Conservation (phyloP, 257 asterid genomes). For the Solanum chilense region DNA sequence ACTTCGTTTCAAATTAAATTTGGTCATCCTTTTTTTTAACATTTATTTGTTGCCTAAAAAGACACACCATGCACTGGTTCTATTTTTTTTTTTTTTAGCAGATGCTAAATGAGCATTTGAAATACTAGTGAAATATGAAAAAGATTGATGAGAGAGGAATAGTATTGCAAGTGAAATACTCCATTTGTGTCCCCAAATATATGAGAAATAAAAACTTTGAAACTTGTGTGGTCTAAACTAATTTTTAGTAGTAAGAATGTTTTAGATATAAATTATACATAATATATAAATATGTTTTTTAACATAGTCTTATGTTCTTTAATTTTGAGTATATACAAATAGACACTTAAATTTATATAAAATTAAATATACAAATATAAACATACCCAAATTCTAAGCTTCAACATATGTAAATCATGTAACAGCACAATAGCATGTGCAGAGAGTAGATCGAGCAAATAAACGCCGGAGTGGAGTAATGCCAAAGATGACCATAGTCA, state of each 20-base stretch:
- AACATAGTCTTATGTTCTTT: too few relatives aligned
- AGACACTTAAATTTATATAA: too few relatives aligned
- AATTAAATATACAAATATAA: too few relatives aligned
- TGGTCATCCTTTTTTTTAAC: too few relatives aligned
- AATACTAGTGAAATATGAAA: background rate
- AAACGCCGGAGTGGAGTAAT: background rate
- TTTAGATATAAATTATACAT: background rate
- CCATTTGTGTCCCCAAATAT: background rate
- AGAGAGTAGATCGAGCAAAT: background rate
- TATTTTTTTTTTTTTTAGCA: background rate
- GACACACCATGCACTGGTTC: background rate
- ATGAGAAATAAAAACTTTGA: background rate
- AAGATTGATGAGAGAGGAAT: background rate
- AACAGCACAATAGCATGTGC: background rate
- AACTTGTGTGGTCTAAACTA: background rate
- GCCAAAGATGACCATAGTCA: background rate
- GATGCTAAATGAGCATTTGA: background rate
- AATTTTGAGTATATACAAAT: too few relatives aligned
- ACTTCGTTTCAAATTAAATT: too few relatives aligned
- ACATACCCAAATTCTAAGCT: background rate
- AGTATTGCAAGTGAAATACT: background rate
- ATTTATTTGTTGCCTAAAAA: background rate
- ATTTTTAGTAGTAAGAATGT: background rate
- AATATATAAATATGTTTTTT: too few relatives aligned
- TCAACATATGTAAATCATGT: background rate